Percentiles rank a stretch among this genome's conserved stretches.
Evolutionary conservation across 257 asterid genomes (phyloP).

Genomic region (Craterostigma plantagineum): DNA sequence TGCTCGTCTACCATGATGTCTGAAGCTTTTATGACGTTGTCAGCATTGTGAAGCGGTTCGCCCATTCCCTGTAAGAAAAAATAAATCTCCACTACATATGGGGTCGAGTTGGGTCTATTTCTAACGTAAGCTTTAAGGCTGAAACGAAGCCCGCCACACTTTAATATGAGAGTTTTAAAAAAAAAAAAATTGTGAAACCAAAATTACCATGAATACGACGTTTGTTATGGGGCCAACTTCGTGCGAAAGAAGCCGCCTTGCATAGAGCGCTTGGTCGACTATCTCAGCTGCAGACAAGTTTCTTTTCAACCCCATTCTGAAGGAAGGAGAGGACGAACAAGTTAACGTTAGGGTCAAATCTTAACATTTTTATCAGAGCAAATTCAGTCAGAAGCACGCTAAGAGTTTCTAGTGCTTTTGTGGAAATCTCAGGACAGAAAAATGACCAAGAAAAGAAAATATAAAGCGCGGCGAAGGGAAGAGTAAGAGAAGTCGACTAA

Average conservation of each 20-base stretch:
- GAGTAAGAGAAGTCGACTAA: not conserved
- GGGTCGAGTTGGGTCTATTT: no score
- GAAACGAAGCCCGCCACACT: not conserved
- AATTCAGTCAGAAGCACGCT: no score
- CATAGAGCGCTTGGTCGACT: constrained; percentile 91
- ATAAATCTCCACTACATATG: not conserved
- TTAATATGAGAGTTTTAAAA: not conserved
- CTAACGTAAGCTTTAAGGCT: no score
- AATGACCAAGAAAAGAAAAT: not conserved
- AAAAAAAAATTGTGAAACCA: no score
- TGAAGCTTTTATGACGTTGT: constrained; percentile 76
- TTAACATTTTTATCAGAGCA: no score
- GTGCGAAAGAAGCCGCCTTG: constrained; percentile 58
- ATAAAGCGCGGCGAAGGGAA: not conserved
- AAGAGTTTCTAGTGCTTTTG: no score
- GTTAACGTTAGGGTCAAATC: no score
- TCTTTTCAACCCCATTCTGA: constrained; percentile 91
- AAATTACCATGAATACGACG: constrained; percentile 84
- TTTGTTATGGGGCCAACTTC: constrained; percentile 71
- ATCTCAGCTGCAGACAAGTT: constrained; percentile 78
- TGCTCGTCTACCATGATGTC: constrained; percentile 86
- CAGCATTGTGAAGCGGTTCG: constrained; percentile 87
- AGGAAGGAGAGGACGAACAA: constrained; percentile 15
- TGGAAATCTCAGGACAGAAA: not conserved
- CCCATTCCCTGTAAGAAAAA: constrained; percentile 81